Percentiles rank a stretch among this genome's conserved stretches.
phyloP scores from a whole-genome alignment of 371 early-diverging fungal species.

The Actinomortierella ambigua region DNA sequence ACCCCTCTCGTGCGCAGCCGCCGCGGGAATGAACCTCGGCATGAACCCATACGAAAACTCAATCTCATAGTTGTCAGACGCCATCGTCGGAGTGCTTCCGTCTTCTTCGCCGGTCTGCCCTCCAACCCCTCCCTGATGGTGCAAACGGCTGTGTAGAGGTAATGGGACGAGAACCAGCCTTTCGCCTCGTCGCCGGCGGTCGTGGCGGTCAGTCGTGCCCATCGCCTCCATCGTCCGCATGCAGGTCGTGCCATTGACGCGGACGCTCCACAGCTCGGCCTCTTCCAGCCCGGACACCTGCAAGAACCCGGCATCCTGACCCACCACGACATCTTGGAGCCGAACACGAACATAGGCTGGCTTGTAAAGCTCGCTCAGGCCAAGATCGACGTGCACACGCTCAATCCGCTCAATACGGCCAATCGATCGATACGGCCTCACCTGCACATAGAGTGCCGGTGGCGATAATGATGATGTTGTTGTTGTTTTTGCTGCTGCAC shows the following conservation, averaged over 20 bases:
- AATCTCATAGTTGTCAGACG: constrained; percentile 16
- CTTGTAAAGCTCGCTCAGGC: constrained; percentile 22
- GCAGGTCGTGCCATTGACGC: constrained; percentile 32
- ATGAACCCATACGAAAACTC: constrained; percentile 43
- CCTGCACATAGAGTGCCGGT: constrained; percentile 14
- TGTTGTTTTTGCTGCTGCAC: neutral
- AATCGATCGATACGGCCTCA: constrained; percentile 26
- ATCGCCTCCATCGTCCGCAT: constrained; percentile 20
- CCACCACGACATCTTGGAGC: constrained; percentile 25
- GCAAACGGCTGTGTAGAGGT: constrained; percentile 10
- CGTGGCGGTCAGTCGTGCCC: constrained; percentile 13
- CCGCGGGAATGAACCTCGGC: constrained; percentile 5
- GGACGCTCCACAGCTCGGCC: constrained; percentile 38
- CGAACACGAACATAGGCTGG: constrained; percentile 31
- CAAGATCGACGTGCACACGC: constrained; percentile 29
- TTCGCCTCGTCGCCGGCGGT: constrained; percentile 4
- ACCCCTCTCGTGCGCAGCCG: constrained; percentile 1
- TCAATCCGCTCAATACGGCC: constrained; percentile 43
- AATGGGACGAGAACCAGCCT: constrained; percentile 33
- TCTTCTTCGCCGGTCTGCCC: neutral
- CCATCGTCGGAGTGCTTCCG: neutral
- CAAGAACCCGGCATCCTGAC: constrained; percentile 30
- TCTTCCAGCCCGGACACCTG: constrained; percentile 29
- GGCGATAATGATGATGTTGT: too few relatives aligned
- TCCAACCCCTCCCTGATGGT: neutral